Conservation (phyloP, 169 alveolate genomes). For the Cryptosporidium sp. region DNA sequence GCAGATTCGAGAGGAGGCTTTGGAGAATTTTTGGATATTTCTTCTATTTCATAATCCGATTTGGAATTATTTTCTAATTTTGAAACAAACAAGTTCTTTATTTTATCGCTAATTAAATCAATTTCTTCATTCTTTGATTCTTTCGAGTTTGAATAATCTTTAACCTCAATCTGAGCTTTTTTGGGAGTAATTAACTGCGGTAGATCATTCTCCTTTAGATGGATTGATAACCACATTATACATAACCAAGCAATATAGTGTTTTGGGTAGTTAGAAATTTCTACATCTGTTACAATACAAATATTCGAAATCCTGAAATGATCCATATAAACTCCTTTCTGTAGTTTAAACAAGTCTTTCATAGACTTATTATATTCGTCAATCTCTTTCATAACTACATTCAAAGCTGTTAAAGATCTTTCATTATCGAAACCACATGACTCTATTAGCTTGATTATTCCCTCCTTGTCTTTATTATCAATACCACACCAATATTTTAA, state of each 20-base stretch:
- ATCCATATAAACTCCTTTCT: slow-evolving; percentile 21
- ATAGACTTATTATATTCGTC: not conserved
- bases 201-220: slow-evolving; percentile 38
- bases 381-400: slow-evolving; percentile 22
- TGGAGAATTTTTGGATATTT: not conserved
- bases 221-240: slow-evolving; percentile 65
- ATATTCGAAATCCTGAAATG: not conserved
- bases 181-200: slow-evolving; percentile 53
- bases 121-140: not conserved
- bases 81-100: slow-evolving; percentile 6
- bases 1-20: not conserved
- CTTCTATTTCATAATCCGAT: not conserved
- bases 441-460: slow-evolving; percentile 13
- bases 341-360: not conserved
- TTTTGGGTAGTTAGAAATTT: slow-evolving; percentile 17
- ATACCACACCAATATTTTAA: slow-evolving; percentile 32
- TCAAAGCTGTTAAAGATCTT: slow-evolving; percentile 31
- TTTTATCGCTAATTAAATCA: not conserved
- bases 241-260: slow-evolving; percentile 60
- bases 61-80: not conserved
- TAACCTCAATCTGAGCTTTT: slow-evolving; percentile 63
- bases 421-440: slow-evolving; percentile 43
- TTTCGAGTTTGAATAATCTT: slow-evolving; percentile 1
- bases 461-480: slow-evolving; percentile 27
- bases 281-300: slow-evolving; percentile 28